Conservation (phyloP, 495 filamentous ascomycete species). For the Chlorociboria aeruginascens region DNA sequence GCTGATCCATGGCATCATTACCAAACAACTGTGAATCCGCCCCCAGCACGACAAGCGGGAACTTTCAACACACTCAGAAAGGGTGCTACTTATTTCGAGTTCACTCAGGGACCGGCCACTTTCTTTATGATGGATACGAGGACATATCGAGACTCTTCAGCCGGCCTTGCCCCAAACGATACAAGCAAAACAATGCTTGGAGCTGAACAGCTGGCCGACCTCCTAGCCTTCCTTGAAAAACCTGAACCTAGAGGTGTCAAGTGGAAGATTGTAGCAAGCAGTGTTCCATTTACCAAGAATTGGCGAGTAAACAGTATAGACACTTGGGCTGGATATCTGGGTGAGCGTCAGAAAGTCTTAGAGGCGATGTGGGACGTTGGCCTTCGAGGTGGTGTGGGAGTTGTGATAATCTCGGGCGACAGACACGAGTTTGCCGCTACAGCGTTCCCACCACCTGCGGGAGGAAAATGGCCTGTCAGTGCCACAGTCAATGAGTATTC, state of each 20-base stretch:
- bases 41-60: conserved; percentile 35
- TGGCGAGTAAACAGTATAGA: conserved; percentile 76
- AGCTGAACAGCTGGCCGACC: conserved; percentile 58
- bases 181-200: conserved; percentile 79
- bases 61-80: conserved; percentile 23
- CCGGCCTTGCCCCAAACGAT: conserved; percentile 34
- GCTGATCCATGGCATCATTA: conserved; percentile 83
- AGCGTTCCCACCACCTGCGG: conserved; percentile 61
- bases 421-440: conserved; percentile 93
- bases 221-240: conserved; percentile 61
- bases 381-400: conserved; percentile 52
- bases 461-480: conserved; percentile 40
- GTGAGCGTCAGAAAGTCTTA: conserved; percentile 66
- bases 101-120: conserved; percentile 75
- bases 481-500: conserved; percentile 76
- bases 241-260: conserved; percentile 63
- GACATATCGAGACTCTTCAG: conserved; percentile 58
- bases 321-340: conserved; percentile 85
- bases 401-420: conserved; percentile 81
- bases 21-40: conserved; percentile 74
- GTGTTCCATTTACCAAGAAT: conserved; percentile 92
- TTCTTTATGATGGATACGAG: conserved; percentile 95
- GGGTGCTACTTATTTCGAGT: conserved; percentile 68
- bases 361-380: conserved; percentile 84
- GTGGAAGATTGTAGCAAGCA: conserved; percentile 87